Percentiles rank a stretch among this genome's conserved stretches.
phyloP scores from a whole-genome alignment of 257 asterid genomes.

The Paraleonurus japonicus region DNA sequence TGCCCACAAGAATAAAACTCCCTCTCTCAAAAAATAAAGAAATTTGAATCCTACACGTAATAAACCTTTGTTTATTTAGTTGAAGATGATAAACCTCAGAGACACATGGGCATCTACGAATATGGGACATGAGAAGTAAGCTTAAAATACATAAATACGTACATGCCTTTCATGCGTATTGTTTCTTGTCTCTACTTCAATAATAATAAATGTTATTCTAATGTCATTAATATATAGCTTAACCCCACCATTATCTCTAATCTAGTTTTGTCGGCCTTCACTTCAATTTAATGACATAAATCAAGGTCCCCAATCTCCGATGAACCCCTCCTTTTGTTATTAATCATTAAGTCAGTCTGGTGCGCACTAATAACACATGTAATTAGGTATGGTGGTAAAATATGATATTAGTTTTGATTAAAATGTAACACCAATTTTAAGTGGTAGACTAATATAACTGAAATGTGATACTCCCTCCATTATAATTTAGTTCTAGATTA shows the following conservation, averaged over 20 bases:
- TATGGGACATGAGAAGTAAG: conserved; percentile 12
- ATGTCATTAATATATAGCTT: conserved; percentile 1
- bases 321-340: too few relatives aligned
- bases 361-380: too few relatives aligned
- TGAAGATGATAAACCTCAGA: conserved; percentile 21
- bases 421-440: too few relatives aligned
- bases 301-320: conserved; percentile 1
- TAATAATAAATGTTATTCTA: background rate
- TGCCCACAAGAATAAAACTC: background rate
- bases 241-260: conserved; percentile 22
- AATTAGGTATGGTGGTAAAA: too few relatives aligned
- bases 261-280: conserved; percentile 9
- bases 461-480: too few relatives aligned
- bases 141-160: conserved; percentile 11
- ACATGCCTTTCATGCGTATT: conserved; percentile 17
- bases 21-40: background rate
- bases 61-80: conserved; percentile 12
- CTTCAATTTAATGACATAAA: background rate
- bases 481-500: too few relatives aligned
- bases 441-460: too few relatives aligned
- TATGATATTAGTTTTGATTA: too few relatives aligned
- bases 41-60: conserved; percentile 27
- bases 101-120: conserved; percentile 25
- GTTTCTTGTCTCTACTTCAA: conserved; percentile 21
- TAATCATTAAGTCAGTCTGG: too few relatives aligned